A percentile compares a stretch with the other conserved stretches of the same genome.
These are phyloP conservation scores for Myriosclerotinia curreyana DNA, from an alignment of 2,329 filamentous ascomycete species.

Conservation along the genomic window DNA sequence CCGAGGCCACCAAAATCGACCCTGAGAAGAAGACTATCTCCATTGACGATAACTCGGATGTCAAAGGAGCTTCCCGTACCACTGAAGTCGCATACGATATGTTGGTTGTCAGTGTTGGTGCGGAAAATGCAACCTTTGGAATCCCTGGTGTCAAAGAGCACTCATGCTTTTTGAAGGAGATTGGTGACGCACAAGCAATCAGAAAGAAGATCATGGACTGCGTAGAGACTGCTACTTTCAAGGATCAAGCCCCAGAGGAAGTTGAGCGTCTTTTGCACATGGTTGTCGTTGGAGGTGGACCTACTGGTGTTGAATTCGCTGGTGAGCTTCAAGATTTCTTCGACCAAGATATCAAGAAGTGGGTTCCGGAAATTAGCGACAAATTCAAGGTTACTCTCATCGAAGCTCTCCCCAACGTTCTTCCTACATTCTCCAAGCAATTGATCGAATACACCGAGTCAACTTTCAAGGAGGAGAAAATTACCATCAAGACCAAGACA, in stretches of 20 bases:
- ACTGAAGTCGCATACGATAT: constrained; percentile 97
- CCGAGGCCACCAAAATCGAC: constrained; percentile 93
- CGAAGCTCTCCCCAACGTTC: constrained; percentile 91
- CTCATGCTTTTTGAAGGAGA: constrained; percentile 98
- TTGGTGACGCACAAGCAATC: constrained; percentile 91
- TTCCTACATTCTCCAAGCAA: constrained; percentile 98
- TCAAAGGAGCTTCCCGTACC: constrained; percentile 77
- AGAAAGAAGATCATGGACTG: constrained; percentile 99
- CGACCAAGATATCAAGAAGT: constrained; percentile 95
- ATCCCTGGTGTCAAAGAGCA: constrained; percentile 94
- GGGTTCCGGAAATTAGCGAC: constrained; percentile 90
- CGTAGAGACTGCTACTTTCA: constrained; percentile 97
- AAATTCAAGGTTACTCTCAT: constrained; percentile 98
- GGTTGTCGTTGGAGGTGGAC: constrained; percentile 91
- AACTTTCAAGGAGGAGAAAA: constrained; percentile 98
- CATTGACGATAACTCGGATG: constrained; percentile 88
- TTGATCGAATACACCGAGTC: constrained; percentile 99
- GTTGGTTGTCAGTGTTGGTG: constrained; percentile 94
- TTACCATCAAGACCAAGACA: constrained; percentile 96
- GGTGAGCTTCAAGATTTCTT: constrained; percentile 99
- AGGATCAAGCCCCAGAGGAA: constrained; percentile 86
- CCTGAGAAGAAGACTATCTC: constrained; percentile 83
- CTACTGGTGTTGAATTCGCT: constrained; percentile 96
- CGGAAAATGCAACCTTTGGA: constrained; percentile 97
- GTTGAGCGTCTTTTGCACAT: constrained; percentile 94